These are phyloP conservation scores for Setomelanomma holmii DNA, from an alignment of 2,329 filamentous ascomycete genomes.

Conservation along the genomic window DNA sequence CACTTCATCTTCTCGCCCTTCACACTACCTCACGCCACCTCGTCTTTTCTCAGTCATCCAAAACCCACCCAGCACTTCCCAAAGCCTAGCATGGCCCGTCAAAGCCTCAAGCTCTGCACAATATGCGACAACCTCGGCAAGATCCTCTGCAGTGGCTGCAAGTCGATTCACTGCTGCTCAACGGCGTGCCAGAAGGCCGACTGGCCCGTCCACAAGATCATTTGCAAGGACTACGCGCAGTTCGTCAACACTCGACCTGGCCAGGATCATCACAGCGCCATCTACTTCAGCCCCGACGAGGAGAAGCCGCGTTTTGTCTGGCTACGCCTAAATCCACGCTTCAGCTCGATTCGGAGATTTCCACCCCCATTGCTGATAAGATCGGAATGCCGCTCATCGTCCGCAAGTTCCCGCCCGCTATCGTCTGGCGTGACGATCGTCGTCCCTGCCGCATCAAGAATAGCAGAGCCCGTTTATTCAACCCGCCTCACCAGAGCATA, in stretches of 20 bases:
- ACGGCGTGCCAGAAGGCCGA: slow-evolving; percentile 26
- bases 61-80: too few relatives aligned
- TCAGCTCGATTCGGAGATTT: slow-evolving; percentile 4
- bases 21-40: too few relatives aligned
- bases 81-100: background rate
- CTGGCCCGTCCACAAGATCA: slow-evolving; percentile 30
- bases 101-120: background rate
- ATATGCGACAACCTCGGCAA: background rate
- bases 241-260: slow-evolving; percentile 1
- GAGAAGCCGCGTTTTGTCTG: slow-evolving; percentile 14
- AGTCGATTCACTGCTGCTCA: slow-evolving; percentile 8
- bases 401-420: slow-evolving; percentile 3
- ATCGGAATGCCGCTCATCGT: slow-evolving; percentile 19
- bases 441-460: background rate
- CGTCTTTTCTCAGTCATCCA: too few relatives aligned
- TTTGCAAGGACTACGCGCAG: slow-evolving; percentile 19
- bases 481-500: slow-evolving; percentile 7
- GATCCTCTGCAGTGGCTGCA: slow-evolving; percentile 1
- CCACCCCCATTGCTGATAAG: slow-evolving; percentile 14
- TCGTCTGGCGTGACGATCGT: slow-evolving; percentile 14
- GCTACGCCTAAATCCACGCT: slow-evolving; percentile 3
- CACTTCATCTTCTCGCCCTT: too few relatives aligned
- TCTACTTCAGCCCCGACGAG: slow-evolving; percentile 13
- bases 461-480: slow-evolving; percentile 1
- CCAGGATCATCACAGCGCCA: slow-evolving; percentile 3